phyloP scores from a whole-genome alignment of 176 grass and related monocot species.

The Pontederia crassipes region DNA sequence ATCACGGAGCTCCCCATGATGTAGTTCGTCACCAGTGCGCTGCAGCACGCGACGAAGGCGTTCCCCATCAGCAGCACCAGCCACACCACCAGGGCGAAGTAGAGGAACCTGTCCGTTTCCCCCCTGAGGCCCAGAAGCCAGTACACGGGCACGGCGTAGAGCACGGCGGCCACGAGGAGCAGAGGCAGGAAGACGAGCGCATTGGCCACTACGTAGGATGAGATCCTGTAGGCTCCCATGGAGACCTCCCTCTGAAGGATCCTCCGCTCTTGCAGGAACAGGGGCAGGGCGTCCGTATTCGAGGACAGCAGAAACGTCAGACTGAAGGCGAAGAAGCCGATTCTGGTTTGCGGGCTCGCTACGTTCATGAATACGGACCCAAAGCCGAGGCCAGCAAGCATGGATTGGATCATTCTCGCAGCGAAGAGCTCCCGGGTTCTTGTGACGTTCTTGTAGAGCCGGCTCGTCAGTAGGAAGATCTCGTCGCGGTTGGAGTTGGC shows the following conservation, averaged over 20 bases:
- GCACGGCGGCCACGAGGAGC: conserved; percentile 44
- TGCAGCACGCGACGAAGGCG: conserved; percentile 62
- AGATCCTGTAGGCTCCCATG: conserved; percentile 68
- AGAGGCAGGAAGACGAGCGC: conserved; percentile 54
- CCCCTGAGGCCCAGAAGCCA: conserved; percentile 60
- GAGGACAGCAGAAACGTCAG: conserved; percentile 80
- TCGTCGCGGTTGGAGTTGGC: conserved; percentile 46
- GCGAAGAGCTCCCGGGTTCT: conserved; percentile 63
- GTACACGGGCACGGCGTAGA: conserved; percentile 68
- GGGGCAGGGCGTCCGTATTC: conserved; percentile 61
- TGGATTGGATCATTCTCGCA: conserved; percentile 60
- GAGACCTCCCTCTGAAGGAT: conserved; percentile 71
- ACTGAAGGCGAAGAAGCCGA: conserved; percentile 86
- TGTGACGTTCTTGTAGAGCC: conserved; percentile 53
- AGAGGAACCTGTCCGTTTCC: conserved; percentile 50
- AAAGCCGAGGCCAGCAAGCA: conserved; percentile 40
- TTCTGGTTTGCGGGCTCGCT: conserved; percentile 52
- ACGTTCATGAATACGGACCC: conserved; percentile 64
- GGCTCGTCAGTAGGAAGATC: conserved; percentile 34
- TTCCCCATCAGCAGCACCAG: conserved; percentile 79
- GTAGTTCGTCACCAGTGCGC: conserved; percentile 69
- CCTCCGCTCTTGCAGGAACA: conserved; percentile 72
- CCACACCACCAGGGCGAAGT: conserved; percentile 82
- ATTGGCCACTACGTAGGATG: conserved; percentile 64
- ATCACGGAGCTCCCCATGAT: conserved; percentile 82